These are phyloP conservation scores for Butyriboletus loyo DNA, from an alignment of 768 basidiomycete species.

Conservation along the genomic window DNA sequence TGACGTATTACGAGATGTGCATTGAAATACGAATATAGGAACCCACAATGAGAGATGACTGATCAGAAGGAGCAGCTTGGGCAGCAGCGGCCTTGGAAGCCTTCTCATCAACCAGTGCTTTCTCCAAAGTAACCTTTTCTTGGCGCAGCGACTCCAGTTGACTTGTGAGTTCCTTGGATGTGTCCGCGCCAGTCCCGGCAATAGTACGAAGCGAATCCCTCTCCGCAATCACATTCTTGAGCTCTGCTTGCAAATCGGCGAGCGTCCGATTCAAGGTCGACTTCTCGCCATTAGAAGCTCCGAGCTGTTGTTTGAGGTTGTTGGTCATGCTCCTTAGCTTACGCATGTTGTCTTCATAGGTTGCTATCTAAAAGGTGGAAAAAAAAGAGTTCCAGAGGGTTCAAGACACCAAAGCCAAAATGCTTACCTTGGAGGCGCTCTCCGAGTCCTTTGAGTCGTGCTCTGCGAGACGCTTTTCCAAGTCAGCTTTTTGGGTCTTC, in stretches of 20 bases:
- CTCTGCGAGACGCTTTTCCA: constrained; percentile 28
- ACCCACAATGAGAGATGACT: constrained; percentile 34
- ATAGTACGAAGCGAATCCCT: constrained; percentile 25
- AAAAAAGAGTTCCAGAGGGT: neutral
- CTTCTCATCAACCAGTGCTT: constrained; percentile 38
- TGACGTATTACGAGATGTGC: neutral
- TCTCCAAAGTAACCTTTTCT: constrained; percentile 40
- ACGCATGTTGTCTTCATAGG: constrained; percentile 43
- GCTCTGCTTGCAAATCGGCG: constrained; percentile 22
- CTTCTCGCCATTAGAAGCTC: constrained; percentile 27
- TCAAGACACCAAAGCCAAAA: neutral
- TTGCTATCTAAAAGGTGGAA: constrained; percentile 33
- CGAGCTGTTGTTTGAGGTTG: constrained; percentile 27
- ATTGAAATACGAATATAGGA: neutral
- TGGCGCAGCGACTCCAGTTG: constrained; percentile 36
- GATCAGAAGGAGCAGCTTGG: constrained; percentile 18
- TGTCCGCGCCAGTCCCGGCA: constrained; percentile 11
- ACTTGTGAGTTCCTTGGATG: constrained; percentile 30
- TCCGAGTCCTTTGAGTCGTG: constrained; percentile 31
- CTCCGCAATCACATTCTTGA: constrained; percentile 30
- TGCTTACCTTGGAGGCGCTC: constrained; percentile 33
- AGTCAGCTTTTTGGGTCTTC: constrained; percentile 41
- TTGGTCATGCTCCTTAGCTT: constrained; percentile 29
- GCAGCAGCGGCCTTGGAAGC: constrained; percentile 23
- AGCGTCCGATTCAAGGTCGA: constrained; percentile 28